Evolutionary conservation across 1,284 basidiomycete species (phyloP), one percentile per base, ranked within the genome.

Genomic region (Coriolopsis trogii): DNA sequence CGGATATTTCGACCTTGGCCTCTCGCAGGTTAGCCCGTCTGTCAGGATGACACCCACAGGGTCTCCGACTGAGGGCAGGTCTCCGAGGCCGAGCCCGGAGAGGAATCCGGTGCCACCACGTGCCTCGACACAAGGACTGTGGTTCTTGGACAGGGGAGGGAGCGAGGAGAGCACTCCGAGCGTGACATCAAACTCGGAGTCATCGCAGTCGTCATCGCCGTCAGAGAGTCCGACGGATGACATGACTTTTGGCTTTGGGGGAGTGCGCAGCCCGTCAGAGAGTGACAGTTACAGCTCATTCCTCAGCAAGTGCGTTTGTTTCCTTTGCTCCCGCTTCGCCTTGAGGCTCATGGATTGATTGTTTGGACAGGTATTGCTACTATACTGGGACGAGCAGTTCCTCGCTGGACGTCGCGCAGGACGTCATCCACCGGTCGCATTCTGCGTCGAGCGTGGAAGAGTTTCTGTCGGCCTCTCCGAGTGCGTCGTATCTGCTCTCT

Each of bases 331-430:
- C 6, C 30, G 42, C 49, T 12, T 34, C 31, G 41, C 23, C 8
- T 23, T 36, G 29, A 41, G 51, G 25, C 26, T 46, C 44, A 30
- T 42, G 41, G 50, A 36, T 28, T 24, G 25, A 15, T n/a, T 24
- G 21, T 52, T 24, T 24, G 52, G 52, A 36, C 47, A 90, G 88
- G 59, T 89, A 87, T 66, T 90, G 88, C 72, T 91, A 89, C 69
- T 91, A 80, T 68, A 89, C 88, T 0, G 87, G 87, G 8, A 50
- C 67, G 15, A 47, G 44, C 6, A 71, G 71, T 16, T 56, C 71
- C 3, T 40, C 66, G 45, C 56, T 67, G 25, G 67, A 67, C 33
- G 63, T 64, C n/a, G 56, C 66, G 3, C 53, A 68, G 8, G 71
- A 72, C 31, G 46, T 41, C 4, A 61, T 80, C 12, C 72, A 78